phyloP scores from a whole-genome alignment of 2,329 filamentous ascomycete species.

The Ambrosiella xylebori region DNA sequence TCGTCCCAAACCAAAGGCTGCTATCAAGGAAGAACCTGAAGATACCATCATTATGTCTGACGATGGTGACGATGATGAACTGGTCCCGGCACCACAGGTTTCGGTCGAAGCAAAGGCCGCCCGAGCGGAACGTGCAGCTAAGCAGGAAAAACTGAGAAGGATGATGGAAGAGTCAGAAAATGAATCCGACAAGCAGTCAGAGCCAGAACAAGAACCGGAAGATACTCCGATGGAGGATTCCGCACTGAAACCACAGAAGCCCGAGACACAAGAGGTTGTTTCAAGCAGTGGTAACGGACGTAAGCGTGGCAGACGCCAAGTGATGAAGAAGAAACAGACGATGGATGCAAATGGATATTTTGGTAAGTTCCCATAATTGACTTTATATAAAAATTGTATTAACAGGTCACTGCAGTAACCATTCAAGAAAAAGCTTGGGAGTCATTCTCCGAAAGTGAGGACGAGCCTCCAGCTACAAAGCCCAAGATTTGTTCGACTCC shows the following conservation, averaged over 20 bases:
- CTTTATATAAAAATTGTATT: not conserved
- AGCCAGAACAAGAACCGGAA: conserved; percentile 19
- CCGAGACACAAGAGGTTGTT: conserved; percentile 31
- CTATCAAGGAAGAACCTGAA: conserved; percentile 13
- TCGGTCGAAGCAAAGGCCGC: conserved; percentile 16
- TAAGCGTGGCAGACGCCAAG: conserved; percentile 56
- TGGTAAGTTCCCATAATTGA: conserved; percentile 33
- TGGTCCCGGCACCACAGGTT: conserved; percentile 15
- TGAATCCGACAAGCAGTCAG: conserved; percentile 14
- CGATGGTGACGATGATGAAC: conserved; percentile 22
- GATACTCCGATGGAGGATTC: conserved; percentile 27
- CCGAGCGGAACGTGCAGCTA: conserved; percentile 18
- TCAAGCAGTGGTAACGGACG: conserved; percentile 41
- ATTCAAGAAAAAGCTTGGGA: conserved; percentile 77
- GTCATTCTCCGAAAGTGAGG: conserved; percentile 82
- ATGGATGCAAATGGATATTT: conserved; percentile 84
- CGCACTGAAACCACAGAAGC: conserved; percentile 20
- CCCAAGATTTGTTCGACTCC: conserved; percentile 28
- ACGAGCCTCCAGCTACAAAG: conserved; percentile 33
- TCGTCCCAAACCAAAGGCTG: conserved; percentile 32
- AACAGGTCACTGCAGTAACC: conserved; percentile 43
- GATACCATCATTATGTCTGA: conserved; percentile 17
- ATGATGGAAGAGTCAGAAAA: conserved; percentile 33
- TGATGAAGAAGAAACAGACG: conserved; percentile 75
- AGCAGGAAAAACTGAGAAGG: conserved; percentile 23